phyloP scores from a whole-genome alignment of 805 yeast genomes.

The Candida railenensis region DNA sequence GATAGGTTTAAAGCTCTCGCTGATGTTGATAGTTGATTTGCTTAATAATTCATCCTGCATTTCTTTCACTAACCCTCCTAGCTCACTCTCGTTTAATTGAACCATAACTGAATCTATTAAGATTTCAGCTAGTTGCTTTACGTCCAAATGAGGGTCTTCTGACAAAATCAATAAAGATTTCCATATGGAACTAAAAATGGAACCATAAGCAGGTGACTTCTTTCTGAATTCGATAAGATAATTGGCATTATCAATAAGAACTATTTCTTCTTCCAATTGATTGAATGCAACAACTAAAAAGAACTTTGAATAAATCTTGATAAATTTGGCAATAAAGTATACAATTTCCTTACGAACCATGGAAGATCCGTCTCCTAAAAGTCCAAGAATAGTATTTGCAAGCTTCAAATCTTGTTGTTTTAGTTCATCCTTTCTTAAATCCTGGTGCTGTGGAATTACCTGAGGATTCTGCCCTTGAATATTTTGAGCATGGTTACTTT shows the following conservation, averaged over 20 bases:
- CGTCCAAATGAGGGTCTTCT: constrained; percentile 86
- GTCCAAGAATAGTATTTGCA: constrained; percentile 63
- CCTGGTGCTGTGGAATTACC: constrained; percentile 14
- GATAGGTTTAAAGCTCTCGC: constrained; percentile 39
- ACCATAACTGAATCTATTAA: constrained; percentile 72
- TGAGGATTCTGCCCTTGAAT: constrained; percentile 10
- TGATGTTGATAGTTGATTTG: constrained; percentile 41
- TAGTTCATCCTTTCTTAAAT: constrained; percentile 44
- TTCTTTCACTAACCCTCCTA: constrained; percentile 62
- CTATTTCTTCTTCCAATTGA: constrained; percentile 77
- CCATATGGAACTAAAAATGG: constrained; percentile 85
- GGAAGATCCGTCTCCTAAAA: constrained; percentile 86
- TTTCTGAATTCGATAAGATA: constrained; percentile 63
- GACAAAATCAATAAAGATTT: constrained; percentile 75
- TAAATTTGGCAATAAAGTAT: constrained; percentile 72
- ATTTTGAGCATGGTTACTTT: constrained; percentile 6
- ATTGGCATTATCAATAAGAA: constrained; percentile 60
- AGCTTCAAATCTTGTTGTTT: constrained; percentile 68
- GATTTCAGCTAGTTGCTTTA: constrained; percentile 66
- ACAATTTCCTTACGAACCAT: constrained; percentile 84
- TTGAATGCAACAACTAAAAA: constrained; percentile 86
- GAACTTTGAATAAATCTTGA: constrained; percentile 65
- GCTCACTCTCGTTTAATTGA: constrained; percentile 60
- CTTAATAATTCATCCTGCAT: constrained; percentile 65
- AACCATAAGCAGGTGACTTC: constrained; percentile 79